These are phyloP conservation scores for Sarcomyxa edulis DNA, from an alignment of 768 basidiomycete species.

Conservation along the genomic window DNA sequence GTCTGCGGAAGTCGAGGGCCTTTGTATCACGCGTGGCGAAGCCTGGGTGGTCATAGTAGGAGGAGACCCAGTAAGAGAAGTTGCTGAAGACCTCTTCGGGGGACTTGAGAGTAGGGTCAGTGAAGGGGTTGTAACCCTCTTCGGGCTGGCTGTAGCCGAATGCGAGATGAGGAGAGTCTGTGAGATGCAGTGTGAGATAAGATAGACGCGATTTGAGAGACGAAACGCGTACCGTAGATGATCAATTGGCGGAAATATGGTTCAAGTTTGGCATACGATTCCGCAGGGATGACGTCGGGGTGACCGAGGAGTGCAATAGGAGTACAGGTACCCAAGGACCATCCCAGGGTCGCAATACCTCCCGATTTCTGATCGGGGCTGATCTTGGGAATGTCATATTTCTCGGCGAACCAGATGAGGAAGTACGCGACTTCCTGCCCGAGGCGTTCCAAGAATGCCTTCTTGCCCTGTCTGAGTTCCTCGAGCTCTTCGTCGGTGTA, in stretches of 20 bases:
- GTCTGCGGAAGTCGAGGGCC: too few relatives aligned
- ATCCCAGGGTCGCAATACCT: conserved; percentile 32
- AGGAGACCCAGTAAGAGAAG: conserved; percentile 23
- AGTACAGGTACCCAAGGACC: conserved; percentile 29
- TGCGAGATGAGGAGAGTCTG: conserved; percentile 26
- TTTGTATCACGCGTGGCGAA: conserved; percentile 5
- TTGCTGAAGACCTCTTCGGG: conserved; percentile 16
- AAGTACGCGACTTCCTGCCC: conserved; percentile 21
- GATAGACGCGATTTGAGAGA: neutral
- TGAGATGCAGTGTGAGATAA: neutral
- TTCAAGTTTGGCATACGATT: conserved; percentile 18
- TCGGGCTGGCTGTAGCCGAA: conserved; percentile 22
- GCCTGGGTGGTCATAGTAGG: conserved; percentile 24
- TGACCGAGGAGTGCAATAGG: conserved; percentile 24
- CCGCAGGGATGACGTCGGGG: conserved; percentile 14
- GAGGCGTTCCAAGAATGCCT: conserved; percentile 20
- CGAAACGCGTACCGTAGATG: conserved; percentile 23
- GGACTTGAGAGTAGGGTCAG: conserved; percentile 15
- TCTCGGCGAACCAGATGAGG: conserved; percentile 20
- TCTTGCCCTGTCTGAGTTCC: conserved; percentile 18
- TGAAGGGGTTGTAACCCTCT: conserved; percentile 16
- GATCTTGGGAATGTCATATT: conserved; percentile 20
- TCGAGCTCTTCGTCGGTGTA: conserved; percentile 28
- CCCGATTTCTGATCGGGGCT: conserved; percentile 21
- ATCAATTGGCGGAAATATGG: conserved; percentile 25